phyloP scores from a whole-genome alignment of 495 filamentous ascomycete species.

The Cercophora newfieldiana region DNA sequence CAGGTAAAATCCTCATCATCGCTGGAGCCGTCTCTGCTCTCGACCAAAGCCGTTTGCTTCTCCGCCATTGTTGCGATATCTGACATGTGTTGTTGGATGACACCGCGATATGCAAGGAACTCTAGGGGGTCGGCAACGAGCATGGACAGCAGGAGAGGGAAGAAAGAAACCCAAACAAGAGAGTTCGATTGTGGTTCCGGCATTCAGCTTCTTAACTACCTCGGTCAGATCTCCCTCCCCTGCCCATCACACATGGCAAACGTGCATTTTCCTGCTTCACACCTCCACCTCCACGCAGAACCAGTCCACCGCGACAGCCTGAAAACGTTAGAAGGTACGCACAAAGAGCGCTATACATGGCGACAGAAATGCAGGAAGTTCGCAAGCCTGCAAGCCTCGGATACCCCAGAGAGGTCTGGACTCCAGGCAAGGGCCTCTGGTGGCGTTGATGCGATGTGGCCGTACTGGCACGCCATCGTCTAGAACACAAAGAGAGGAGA shows the following conservation, averaged over 20 bases:
- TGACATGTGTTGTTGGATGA: not conserved
- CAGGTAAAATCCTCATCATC: slow-evolving; percentile 32
- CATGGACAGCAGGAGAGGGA: not conserved
- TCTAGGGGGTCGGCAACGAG: not conserved
- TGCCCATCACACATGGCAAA: not conserved
- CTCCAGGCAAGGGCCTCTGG: not conserved
- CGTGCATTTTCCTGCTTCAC: not conserved
- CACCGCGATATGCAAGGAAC: not conserved
- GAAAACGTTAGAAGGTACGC: not conserved
- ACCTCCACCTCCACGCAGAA: not conserved
- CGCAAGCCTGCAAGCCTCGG: not conserved
- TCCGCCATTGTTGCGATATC: slow-evolving; percentile 17
- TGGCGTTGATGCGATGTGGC: slow-evolving; percentile 1
- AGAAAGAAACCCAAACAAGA: not conserved
- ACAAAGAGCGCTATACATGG: not conserved
- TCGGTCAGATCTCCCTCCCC: not conserved
- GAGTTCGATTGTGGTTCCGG: not conserved
- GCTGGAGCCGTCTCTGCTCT: slow-evolving; percentile 23
- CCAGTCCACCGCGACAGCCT: not conserved
- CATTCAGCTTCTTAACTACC: not conserved
- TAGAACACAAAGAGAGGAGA: not conserved
- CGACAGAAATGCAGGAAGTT: not conserved
- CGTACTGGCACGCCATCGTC: slow-evolving; percentile 1
- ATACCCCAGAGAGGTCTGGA: not conserved
- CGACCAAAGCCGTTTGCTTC: slow-evolving; percentile 22